These are phyloP conservation scores for Cercospora berteroae DNA, from an alignment of 2,329 filamentous ascomycete genomes.

Conservation along the genomic window DNA sequence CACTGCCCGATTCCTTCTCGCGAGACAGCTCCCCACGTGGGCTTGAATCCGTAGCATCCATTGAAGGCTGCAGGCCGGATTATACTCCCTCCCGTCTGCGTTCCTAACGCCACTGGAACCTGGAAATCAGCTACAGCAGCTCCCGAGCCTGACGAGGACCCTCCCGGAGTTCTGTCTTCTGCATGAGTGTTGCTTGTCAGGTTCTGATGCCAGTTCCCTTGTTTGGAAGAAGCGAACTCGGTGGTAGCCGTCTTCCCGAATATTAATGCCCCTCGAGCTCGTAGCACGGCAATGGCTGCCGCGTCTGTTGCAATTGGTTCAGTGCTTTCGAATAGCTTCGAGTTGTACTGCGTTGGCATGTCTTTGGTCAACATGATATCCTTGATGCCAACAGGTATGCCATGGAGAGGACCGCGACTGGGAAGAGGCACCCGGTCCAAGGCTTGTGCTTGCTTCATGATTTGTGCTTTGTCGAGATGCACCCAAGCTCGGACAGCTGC, in stretches of 20 bases:
- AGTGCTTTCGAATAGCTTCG: conserved; percentile 52
- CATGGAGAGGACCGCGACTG: conserved; percentile 57
- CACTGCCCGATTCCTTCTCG: conserved; percentile 61
- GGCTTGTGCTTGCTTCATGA: conserved; percentile 46
- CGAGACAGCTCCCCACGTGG: conserved; percentile 61
- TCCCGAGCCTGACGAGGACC: conserved; percentile 65
- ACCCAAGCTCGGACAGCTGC: conserved; percentile 51
- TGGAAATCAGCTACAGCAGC: conserved; percentile 66
- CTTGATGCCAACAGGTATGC: conserved; percentile 57
- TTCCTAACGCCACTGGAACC: conserved; percentile 59
- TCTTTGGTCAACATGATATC: conserved; percentile 58
- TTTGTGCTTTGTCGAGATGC: conserved; percentile 47
- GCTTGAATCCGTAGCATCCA: conserved; percentile 63
- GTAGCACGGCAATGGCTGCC: conserved; percentile 51
- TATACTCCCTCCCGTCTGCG: conserved; percentile 64
- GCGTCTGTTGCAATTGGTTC: conserved; percentile 51
- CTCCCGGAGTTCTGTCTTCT: conserved; percentile 58
- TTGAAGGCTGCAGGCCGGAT: conserved; percentile 65
- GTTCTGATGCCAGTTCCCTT: conserved; percentile 41
- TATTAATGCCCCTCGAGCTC: conserved; percentile 57
- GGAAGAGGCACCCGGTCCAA: conserved; percentile 39
- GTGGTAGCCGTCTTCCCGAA: conserved; percentile 61
- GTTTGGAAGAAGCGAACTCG: conserved; percentile 59
- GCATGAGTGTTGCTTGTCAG: conserved; percentile 57
- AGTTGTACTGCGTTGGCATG: conserved; percentile 59